These are phyloP conservation scores for Podospora anserina DNA, from an alignment of 495 filamentous ascomycete species.

Conservation along the genomic window DNA sequence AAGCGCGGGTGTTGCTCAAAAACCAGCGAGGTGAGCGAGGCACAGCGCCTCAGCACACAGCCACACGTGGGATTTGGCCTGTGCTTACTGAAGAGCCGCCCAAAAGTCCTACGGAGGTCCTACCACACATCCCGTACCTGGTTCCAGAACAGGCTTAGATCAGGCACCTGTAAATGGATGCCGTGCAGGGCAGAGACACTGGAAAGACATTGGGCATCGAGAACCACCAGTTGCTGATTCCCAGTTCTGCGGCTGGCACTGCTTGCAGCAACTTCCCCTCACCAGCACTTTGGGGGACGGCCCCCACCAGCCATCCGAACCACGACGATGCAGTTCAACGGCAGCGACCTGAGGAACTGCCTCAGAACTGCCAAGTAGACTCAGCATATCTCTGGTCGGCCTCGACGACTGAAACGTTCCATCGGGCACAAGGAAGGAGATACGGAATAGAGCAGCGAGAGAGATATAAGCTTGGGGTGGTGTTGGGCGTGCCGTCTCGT, in stretches of 20 bases:
- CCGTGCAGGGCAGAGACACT: slow-evolving; percentile 15
- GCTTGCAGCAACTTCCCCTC: slow-evolving; percentile 1
- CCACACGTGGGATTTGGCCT: slow-evolving; percentile 18
- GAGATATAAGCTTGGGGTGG: neutral
- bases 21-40: slow-evolving; percentile 13
- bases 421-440: neutral
- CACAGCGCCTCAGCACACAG: slow-evolving; percentile 28
- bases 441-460: neutral
- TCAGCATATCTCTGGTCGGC: neutral
- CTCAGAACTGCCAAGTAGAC: neutral
- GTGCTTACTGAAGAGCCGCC: slow-evolving; percentile 14
- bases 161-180: slow-evolving; percentile 28
- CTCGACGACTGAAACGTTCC: slow-evolving; percentile 7
- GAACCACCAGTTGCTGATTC: neutral
- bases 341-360: neutral
- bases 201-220: slow-evolving; percentile 16
- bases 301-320: slow-evolving; percentile 1
- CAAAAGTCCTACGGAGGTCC: slow-evolving; percentile 37
- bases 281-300: neutral
- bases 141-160: slow-evolving; percentile 29
- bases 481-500: neutral
- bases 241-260: neutral
- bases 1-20: neutral
- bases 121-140: slow-evolving; percentile 18
- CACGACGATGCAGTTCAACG: neutral